Base-by-base conservation (phyloP, 2,329 filamentous ascomycete species). In the Juglanconis juglandina region DNA sequence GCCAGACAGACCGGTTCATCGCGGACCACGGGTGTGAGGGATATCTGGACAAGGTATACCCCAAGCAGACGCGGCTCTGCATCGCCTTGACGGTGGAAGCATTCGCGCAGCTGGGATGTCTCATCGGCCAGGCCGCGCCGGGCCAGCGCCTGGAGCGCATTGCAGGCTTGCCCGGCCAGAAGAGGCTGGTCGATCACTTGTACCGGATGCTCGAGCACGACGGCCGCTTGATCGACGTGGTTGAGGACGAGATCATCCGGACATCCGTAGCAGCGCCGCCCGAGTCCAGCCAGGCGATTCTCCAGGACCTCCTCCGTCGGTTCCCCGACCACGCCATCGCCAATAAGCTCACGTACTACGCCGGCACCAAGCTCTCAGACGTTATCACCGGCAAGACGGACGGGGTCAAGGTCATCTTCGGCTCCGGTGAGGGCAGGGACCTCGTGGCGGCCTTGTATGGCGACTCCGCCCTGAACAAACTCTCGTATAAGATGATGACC, bases 191-290 rank as follows among this genome's bases (percentile, higher is more conserved):
- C 11, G 61, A 70, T 0, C 72, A 69, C 47, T 62, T 76, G 1
- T 76, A 76, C 60, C 55, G 62, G 10, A 64, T 76, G 24, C 65
- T 78, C 1, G 69, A 70, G 53, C 24, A 72, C 71, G 42, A 68
- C 24, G 24, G 68, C 7, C 66, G 68, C 2, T 58, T 75, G 6
- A 64, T 77, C 17, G 64, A 72, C 32, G 47, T 71, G 17, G 48
- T 24, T 8, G 37, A 32, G 1, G 14, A n/a, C 9, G 33, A 34
- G 5, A 46, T 42, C 10, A 71, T 64, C 11, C 71, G 74, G 8
- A 75, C 73, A 24, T 24, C 24, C 24, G 24, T 24, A 24, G 24
- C 24, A 24, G 24, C 24, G 24, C 24, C 24, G 24, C 1, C 24
- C 24, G 24, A 24, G 24, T 24, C 24, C 24, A 24, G 24, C 24